Base-by-base conservation (phyloP, 2,329 filamentous ascomycete genomes). In the Pseudofabraea citricarpa region DNA sequence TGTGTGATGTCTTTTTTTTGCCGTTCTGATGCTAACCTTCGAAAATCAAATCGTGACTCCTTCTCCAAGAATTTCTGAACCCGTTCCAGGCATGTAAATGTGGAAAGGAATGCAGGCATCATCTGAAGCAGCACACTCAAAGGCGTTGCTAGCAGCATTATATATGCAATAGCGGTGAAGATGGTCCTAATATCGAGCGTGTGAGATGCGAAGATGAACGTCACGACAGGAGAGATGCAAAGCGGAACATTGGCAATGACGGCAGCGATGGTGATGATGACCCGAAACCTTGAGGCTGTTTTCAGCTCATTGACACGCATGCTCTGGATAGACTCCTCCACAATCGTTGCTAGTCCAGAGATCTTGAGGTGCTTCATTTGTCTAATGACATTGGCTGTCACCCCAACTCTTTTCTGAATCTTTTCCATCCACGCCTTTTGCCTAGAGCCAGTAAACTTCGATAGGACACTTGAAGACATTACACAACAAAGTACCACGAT, bases 331-430 rank as follows among this genome's bases (percentile, higher is more conserved):
- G 59, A 47, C 2, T 50, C 44, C 18, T 55, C 53, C 2, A 68
- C 46, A 5, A 57, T 46, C 10, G 37, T 51, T 4, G 62, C 44
- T 7, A 71, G 53, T 2, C 66, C 67, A 1, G 61, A 60, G 33
- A 70, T 64, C 43, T 65, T 67, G 16, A 70, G 50, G 27, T 56
- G 50, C 47, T 68, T 70, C 58, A 70, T 67, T 38, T 57, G 58
- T 2, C 53, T 45, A 21, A 70, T 58, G 18, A 68, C 65, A n/a
- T 56, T 15, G 12, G 23, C 31, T 16, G 31, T 33, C 7, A 33
- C 8, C 8, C 31, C 15, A 16, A 33, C 31, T 7, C 31, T 10
- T 33, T 9, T 33, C 15, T 33, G 9, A 33, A 33, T 33, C 15
- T 33, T 8, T 16, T 33, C 31, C 31, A 33, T 33, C 31, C 31